Conservation (phyloP, 164 flowering plant genomes). For the Platanus orientalis region DNA sequence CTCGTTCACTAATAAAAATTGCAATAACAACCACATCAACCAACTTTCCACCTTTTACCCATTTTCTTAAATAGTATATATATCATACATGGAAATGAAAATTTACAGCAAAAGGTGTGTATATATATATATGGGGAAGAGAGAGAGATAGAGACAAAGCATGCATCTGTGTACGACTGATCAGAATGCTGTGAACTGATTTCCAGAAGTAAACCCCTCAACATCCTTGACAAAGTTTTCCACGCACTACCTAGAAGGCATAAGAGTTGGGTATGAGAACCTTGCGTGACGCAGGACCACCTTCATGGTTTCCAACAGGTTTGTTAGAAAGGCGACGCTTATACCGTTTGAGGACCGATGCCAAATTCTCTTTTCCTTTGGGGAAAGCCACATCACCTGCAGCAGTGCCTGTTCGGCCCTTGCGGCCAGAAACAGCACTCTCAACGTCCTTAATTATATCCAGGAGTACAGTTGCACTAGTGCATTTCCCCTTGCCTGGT, state of each 20-base stretch:
- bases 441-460: slow-evolving; percentile 89
- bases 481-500: slow-evolving; percentile 59
- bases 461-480: slow-evolving; percentile 55
- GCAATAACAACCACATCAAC: too few species aligned
- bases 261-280: slow-evolving; percentile 22
- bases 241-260: slow-evolving; percentile 16
- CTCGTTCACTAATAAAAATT: too few species aligned
- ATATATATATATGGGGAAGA: slow-evolving; percentile 14
- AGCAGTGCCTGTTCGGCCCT: slow-evolving; percentile 90
- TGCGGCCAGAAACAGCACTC: slow-evolving; percentile 73
- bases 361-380: slow-evolving; percentile 92
- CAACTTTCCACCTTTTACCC: slow-evolving; percentile 13
- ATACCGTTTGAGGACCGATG: slow-evolving; percentile 92
- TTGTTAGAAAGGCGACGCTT: slow-evolving; percentile 52
- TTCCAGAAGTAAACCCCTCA: slow-evolving; percentile 13
- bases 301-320: slow-evolving; percentile 17
- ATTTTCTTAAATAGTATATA: slow-evolving; percentile 20
- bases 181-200: slow-evolving; percentile 9
- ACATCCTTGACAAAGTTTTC: slow-evolving; percentile 1
- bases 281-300: slow-evolving; percentile 19
- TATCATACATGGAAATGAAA: slow-evolving; percentile 24
- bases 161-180: background rate
- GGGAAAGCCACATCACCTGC: slow-evolving; percentile 99
- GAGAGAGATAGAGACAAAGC: background rate
- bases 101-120: slow-evolving; percentile 27